phyloP scores from a whole-genome alignment of 148 eudicot genomes.

The Vaccinium corymbosum region DNA sequence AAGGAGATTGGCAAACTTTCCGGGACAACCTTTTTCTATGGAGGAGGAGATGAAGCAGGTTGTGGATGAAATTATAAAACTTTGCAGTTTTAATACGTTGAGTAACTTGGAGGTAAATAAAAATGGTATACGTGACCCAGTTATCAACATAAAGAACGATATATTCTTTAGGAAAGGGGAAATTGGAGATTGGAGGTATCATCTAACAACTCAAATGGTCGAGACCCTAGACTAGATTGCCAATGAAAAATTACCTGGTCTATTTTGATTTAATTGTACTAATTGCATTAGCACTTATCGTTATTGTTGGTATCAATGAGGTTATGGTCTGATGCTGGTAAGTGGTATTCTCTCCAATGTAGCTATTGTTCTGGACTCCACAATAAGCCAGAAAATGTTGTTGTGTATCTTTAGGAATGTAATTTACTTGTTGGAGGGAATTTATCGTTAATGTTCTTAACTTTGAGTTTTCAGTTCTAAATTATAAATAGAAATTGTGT shows the following conservation, averaged over 20 bases:
- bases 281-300: too few relatives aligned
- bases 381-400: too few relatives aligned
- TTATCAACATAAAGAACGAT: not conserved
- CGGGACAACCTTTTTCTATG: not conserved
- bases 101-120: not conserved
- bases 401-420: too few relatives aligned
- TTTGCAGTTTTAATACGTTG: not conserved
- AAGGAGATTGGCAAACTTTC: not conserved
- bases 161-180: not conserved
- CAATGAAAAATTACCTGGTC: not conserved
- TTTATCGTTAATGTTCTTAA: too few relatives aligned
- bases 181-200: not conserved
- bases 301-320: too few relatives aligned
- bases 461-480: too few relatives aligned
- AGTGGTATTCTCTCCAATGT: too few relatives aligned
- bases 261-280: not conserved
- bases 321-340: too few relatives aligned
- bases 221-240: not conserved
- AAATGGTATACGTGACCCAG: too few relatives aligned
- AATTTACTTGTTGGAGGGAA: too few relatives aligned
- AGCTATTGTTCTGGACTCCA: too few relatives aligned
- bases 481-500: too few relatives aligned
- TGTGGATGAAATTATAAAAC: not conserved
- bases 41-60: not conserved
- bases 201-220: not conserved